These are phyloP conservation scores for Solanum lignicaule DNA, from an alignment of 257 asterid species.

Conservation along the genomic window DNA sequence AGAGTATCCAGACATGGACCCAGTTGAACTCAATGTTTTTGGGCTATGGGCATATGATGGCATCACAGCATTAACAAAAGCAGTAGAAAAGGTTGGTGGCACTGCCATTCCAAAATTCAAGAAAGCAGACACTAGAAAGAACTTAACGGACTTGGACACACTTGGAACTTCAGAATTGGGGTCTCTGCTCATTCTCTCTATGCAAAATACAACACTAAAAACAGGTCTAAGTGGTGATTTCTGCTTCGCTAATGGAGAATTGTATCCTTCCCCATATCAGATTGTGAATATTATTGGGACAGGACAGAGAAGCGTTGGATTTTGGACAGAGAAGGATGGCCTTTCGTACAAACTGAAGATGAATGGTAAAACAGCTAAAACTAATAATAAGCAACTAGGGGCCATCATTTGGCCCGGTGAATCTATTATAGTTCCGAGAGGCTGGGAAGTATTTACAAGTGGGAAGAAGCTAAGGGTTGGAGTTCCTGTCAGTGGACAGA, in stretches of 20 bases:
- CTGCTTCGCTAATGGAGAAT: slow-evolving; percentile 18
- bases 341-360: slow-evolving; percentile 4
- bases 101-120: not conserved
- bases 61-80: slow-evolving; percentile 23
- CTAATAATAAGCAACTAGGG: slow-evolving; percentile 16
- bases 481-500: slow-evolving; percentile 9
- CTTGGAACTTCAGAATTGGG: slow-evolving; percentile 28
- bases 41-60: slow-evolving; percentile 56
- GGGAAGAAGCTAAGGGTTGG: slow-evolving; percentile 23
- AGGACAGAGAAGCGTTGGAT: slow-evolving; percentile 21
- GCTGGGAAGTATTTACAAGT: slow-evolving; percentile 28
- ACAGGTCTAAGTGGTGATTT: slow-evolving; percentile 43
- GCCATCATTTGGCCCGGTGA: slow-evolving; percentile 33
- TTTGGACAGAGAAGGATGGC: slow-evolving; percentile 29
- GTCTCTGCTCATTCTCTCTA: slow-evolving; percentile 6
- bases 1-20: slow-evolving; percentile 1
- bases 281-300: slow-evolving; percentile 35
- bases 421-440: slow-evolving; percentile 16
- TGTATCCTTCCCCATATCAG: slow-evolving; percentile 25
- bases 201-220: slow-evolving; percentile 13
- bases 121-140: not conserved
- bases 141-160: slow-evolving; percentile 21
- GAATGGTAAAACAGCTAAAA: not conserved
- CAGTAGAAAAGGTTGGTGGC: slow-evolving; percentile 6
- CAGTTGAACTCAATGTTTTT: slow-evolving; percentile 25